phyloP scores from a whole-genome alignment of 2,329 filamentous ascomycete genomes.

The Aspergillus caelatus region DNA sequence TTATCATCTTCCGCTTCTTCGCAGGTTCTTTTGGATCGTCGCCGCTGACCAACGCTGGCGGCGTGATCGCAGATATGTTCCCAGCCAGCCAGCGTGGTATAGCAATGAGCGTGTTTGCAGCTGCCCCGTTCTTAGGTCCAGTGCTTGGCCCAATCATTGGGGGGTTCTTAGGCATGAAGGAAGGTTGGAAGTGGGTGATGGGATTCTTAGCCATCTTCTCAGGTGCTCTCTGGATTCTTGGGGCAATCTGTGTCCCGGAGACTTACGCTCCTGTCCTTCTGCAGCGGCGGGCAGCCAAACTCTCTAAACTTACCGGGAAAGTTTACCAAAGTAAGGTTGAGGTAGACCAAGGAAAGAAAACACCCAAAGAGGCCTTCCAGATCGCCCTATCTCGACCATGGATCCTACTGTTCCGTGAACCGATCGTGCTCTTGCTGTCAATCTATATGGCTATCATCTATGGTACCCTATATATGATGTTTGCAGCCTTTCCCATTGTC shows the following conservation, averaged over 20 bases:
- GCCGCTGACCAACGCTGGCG: constrained; percentile 61
- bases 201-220: constrained; percentile 64
- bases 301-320: constrained; percentile 51
- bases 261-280: constrained; percentile 52
- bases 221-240: constrained; percentile 53
- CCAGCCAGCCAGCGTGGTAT: constrained; percentile 52
- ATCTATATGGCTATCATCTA: constrained; percentile 52
- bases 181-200: constrained; percentile 69
- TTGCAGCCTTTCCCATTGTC: constrained; percentile 52
- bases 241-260: constrained; percentile 24
- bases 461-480: constrained; percentile 52
- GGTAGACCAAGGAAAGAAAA: constrained; percentile 12
- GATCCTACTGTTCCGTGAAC: constrained; percentile 48
- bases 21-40: constrained; percentile 62
- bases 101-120: constrained; percentile 65
- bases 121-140: constrained; percentile 67
- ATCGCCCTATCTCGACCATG: constrained; percentile 50
- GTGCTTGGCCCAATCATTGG: constrained; percentile 64
- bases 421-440: constrained; percentile 50
- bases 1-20: constrained; percentile 68
- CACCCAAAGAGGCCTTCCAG: constrained; percentile 34
- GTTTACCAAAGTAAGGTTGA: constrained; percentile 39
- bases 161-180: constrained; percentile 63
- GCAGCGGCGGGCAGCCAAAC: constrained; percentile 46
- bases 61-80: constrained; percentile 63